phyloP scores from a whole-genome alignment of 441 rosid genomes.

The Eruca vesicaria region DNA sequence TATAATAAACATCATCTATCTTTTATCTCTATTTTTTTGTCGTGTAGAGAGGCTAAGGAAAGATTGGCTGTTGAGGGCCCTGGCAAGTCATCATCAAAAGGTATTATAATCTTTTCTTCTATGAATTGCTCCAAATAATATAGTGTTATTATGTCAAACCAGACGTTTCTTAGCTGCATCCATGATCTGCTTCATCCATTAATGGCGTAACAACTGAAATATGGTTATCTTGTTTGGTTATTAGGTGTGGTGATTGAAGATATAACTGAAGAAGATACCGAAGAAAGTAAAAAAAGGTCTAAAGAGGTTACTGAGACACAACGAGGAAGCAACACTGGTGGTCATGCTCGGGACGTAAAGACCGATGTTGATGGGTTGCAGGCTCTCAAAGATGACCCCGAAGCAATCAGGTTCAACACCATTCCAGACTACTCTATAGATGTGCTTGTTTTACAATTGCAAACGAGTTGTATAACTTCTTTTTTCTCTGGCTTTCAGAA shows the following conservation, averaged over 20 bases:
- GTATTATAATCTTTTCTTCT: slow-evolving; percentile 42
- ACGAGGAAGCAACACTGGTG: slow-evolving; percentile 32
- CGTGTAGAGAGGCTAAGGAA: slow-evolving; percentile 63
- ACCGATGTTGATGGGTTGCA: slow-evolving; percentile 52
- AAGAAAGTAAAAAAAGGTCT: slow-evolving; percentile 33
- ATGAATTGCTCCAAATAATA: background rate
- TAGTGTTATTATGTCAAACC: background rate
- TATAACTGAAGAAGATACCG: slow-evolving; percentile 59
- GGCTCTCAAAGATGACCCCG: slow-evolving; percentile 73
- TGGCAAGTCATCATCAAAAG: slow-evolving; percentile 40
- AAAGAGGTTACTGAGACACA: slow-evolving; percentile 32
- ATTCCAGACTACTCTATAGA: slow-evolving; percentile 12
- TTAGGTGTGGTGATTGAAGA: slow-evolving; percentile 79
- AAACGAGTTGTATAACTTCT: background rate
- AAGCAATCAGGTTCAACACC: slow-evolving; percentile 65
- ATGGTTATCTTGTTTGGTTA: slow-evolving; percentile 21
- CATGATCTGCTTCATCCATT: background rate
- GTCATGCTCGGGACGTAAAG: slow-evolving; percentile 21
- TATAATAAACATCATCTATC: background rate
- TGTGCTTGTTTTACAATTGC: background rate
- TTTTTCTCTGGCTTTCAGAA: slow-evolving; percentile 42
- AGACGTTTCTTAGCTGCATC: background rate
- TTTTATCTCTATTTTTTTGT: background rate
- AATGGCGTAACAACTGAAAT: background rate
- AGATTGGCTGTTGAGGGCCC: slow-evolving; percentile 56